Evolutionary conservation across 768 basidiomycete species (phyloP).

Genomic region (Leccinum imitatum): DNA sequence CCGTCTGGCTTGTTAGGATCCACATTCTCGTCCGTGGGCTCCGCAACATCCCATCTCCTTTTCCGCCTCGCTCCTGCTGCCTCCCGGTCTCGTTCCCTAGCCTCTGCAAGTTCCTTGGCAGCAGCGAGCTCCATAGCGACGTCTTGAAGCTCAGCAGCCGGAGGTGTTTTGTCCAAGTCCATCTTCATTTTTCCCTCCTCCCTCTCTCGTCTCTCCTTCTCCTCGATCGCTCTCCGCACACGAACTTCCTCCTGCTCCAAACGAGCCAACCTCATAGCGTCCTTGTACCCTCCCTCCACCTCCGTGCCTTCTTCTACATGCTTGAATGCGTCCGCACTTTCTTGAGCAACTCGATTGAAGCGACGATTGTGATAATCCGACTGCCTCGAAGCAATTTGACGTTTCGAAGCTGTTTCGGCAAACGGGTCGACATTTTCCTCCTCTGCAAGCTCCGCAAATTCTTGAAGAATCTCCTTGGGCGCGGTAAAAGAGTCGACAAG

Average conservation of each 20-base stretch:
- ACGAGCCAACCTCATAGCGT: constrained; percentile 88
- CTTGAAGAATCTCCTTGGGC: constrained; percentile 90
- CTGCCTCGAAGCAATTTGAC: constrained; percentile 91
- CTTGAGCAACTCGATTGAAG: constrained; percentile 80
- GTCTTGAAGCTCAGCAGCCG: constrained; percentile 73
- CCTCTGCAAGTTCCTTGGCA: constrained; percentile 35
- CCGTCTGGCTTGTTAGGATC: constrained; percentile 63
- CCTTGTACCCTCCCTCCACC: constrained; percentile 88
- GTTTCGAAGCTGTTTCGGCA: constrained; percentile 88
- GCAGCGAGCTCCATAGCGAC: constrained; percentile 69
- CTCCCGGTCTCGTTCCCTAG: constrained; percentile 39
- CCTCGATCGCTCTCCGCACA: constrained; percentile 82
- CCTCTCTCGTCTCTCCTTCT: constrained; percentile 77
- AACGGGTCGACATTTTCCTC: constrained; percentile 92
- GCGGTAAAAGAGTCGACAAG: constrained; percentile 90
- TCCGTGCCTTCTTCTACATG: constrained; percentile 65
- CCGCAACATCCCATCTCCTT: constrained; percentile 76
- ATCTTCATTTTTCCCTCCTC: constrained; percentile 74
- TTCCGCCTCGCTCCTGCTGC: constrained; percentile 64
- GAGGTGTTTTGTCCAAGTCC: constrained; percentile 92
- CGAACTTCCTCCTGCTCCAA: constrained; percentile 92
- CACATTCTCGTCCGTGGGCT: constrained; percentile 62
- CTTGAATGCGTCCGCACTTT: constrained; percentile 77
- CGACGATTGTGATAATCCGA: constrained; percentile 93
- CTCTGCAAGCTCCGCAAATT: constrained; percentile 91